Evolutionary conservation across 1,284 basidiomycete species (phyloP).

Genomic region (Marasmius fiardii): DNA sequence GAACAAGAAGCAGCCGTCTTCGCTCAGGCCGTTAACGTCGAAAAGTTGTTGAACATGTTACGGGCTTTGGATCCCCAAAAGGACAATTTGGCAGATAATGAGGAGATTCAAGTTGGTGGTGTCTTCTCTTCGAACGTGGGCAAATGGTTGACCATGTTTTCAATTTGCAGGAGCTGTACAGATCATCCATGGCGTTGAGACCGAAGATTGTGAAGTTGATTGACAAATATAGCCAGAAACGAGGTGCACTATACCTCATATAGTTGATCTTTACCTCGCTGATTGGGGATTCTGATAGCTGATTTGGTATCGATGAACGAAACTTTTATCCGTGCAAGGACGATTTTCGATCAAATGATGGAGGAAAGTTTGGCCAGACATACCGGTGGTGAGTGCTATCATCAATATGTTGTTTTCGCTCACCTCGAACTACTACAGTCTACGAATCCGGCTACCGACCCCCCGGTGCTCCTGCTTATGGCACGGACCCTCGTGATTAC

Average conservation of each 20-base stretch:
- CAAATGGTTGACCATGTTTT: not conserved
- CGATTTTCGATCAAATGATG: slow-evolving; percentile 89
- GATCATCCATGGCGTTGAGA: slow-evolving; percentile 83
- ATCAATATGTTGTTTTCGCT: not conserved
- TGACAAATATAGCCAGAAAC: slow-evolving; percentile 96
- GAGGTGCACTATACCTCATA: slow-evolving; percentile 43
- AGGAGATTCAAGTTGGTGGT: slow-evolving; percentile 80
- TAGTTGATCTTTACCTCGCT: not conserved
- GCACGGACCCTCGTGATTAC: not conserved
- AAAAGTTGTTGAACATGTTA: slow-evolving; percentile 81
- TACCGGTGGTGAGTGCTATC: slow-evolving; percentile 36
- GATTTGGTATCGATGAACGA: slow-evolving; percentile 90
- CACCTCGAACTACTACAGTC: not conserved
- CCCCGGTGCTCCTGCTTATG: not conserved
- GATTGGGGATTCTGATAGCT: slow-evolving; percentile 36
- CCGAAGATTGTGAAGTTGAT: slow-evolving; percentile 96
- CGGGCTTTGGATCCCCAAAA: slow-evolving; percentile 63
- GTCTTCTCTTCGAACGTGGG: slow-evolving; percentile 4
- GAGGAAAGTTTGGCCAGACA: slow-evolving; percentile 82
- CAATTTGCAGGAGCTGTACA: slow-evolving; percentile 76
- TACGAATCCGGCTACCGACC: slow-evolving; percentile 4
- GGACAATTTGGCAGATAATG: slow-evolving; percentile 87
- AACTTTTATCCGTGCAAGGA: slow-evolving; percentile 78
- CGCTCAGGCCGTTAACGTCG: slow-evolving; percentile 82
- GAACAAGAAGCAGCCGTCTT: slow-evolving; percentile 90